Conservation (phyloP, 1,284 basidiomycete genomes). For the Sparassis latifolia region DNA sequence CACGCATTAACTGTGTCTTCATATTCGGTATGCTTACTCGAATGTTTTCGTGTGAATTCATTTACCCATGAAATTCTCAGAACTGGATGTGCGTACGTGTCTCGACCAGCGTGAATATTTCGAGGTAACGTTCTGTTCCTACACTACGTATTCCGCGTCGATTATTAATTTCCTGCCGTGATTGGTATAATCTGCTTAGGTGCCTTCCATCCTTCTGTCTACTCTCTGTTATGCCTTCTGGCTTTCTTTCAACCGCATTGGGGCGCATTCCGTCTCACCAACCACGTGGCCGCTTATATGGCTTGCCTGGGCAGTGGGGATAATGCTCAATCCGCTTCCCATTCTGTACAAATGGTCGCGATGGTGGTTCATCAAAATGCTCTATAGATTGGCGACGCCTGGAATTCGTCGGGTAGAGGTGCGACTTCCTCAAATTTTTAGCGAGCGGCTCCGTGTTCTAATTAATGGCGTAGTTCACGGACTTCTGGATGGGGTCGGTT, state of each 20-base stretch:
- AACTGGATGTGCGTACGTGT: slow-evolving; percentile 69
- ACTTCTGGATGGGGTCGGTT: slow-evolving; percentile 77
- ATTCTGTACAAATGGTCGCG: slow-evolving; percentile 61
- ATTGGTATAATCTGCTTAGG: slow-evolving; percentile 34
- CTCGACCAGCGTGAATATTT: slow-evolving; percentile 82
- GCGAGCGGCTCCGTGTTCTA: neutral
- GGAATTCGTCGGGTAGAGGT: slow-evolving; percentile 76
- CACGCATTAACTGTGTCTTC: slow-evolving; percentile 86
- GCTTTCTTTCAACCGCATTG: slow-evolving; percentile 72
- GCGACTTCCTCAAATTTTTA: slow-evolving; percentile 13
- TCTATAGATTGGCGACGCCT: slow-evolving; percentile 60
- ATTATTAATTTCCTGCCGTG: neutral
- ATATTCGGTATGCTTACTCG: slow-evolving; percentile 64
- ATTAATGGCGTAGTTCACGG: slow-evolving; percentile 47
- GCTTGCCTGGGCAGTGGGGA: slow-evolving; percentile 56
- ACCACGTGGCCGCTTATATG: slow-evolving; percentile 83
- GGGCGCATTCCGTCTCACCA: slow-evolving; percentile 37
- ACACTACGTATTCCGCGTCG: neutral
- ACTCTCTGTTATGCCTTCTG: slow-evolving; percentile 79
- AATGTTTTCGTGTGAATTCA: neutral
- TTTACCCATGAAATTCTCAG: slow-evolving; percentile 30
- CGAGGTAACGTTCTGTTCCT: slow-evolving; percentile 41
- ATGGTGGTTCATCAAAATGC: slow-evolving; percentile 72
- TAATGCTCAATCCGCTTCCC: slow-evolving; percentile 77
- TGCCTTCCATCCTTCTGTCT: slow-evolving; percentile 75